phyloP scores from a whole-genome alignment of 176 grass and related monocot genomes.

The Lolium rigidum region DNA sequence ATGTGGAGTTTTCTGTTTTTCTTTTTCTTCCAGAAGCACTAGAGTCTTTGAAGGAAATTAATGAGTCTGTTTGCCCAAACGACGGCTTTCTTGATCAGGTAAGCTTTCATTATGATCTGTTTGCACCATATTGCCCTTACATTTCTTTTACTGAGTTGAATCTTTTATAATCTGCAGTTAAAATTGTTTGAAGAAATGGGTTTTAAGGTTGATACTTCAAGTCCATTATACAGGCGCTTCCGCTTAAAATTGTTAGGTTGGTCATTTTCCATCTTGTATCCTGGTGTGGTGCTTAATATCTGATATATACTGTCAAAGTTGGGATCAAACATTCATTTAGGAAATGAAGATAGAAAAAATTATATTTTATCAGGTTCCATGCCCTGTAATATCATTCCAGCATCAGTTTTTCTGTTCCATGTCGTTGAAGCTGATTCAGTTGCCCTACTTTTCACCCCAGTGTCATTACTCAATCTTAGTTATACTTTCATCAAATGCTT shows the following conservation, averaged over 20 bases:
- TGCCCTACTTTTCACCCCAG: background rate
- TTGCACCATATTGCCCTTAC: constrained; percentile 22
- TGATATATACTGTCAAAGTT: background rate
- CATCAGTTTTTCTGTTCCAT: background rate
- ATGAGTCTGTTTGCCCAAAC: constrained; percentile 67
- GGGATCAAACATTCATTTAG: background rate
- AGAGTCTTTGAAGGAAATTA: constrained; percentile 72
- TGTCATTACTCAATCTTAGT: background rate
- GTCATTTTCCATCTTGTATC: constrained; percentile 30
- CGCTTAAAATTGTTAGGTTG: constrained; percentile 87
- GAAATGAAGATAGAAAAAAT: background rate
- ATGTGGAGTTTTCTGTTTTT: background rate
- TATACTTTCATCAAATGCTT: background rate
- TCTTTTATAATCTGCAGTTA: constrained; percentile 54
- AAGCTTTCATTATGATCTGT: constrained; percentile 29
- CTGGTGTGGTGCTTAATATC: background rate
- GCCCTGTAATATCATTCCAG: background rate
- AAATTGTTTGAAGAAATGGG: constrained; percentile 97
- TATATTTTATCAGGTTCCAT: background rate
- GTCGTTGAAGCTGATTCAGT: background rate
- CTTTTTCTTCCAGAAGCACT: constrained; percentile 68
- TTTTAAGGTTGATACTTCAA: constrained; percentile 82
- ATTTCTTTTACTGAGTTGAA: constrained; percentile 27
- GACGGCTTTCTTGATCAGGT: constrained; percentile 97
- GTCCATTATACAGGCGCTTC: constrained; percentile 83